Percentiles rank a stretch among this genome's conserved stretches.
Evolutionary conservation across 192 early-diverging fungal species (phyloP).

Genomic region (Coemansia sp.): DNA sequence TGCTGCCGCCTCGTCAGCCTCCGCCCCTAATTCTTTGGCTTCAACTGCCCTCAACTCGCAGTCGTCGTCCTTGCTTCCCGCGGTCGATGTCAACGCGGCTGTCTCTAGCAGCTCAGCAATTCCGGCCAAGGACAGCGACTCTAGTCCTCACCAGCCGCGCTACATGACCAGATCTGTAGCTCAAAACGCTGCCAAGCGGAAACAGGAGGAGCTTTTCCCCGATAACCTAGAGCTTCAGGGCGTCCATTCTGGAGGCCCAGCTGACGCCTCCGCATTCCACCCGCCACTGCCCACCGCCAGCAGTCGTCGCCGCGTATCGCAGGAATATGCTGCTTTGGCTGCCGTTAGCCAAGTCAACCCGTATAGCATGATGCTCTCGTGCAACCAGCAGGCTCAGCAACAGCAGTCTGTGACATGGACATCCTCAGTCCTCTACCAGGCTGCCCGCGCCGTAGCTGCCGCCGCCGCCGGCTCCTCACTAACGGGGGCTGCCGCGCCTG

Average conservation of each 20-base stretch:
- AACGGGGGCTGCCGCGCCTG: not conserved
- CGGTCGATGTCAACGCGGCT: too few species aligned
- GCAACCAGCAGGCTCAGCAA: conserved; percentile 13
- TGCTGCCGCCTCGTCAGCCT: conserved; percentile 17
- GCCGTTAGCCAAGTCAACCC: conserved; percentile 13
- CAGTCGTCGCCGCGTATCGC: not conserved
- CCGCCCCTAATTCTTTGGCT: conserved; percentile 15
- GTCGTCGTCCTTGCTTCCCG: not conserved
- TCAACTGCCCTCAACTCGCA: not conserved
- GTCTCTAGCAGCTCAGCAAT: too few species aligned
- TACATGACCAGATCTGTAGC: conserved; percentile 49
- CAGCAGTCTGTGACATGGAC: conserved; percentile 24
- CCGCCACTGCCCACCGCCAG: not conserved
- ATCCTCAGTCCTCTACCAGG: conserved; percentile 38
- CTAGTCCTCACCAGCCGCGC: conserved; percentile 23
- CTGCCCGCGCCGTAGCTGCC: conserved; percentile 41
- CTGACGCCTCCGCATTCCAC: not conserved
- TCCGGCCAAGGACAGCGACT: not conserved
- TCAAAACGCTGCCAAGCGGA: conserved; percentile 38
- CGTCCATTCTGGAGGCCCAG: not conserved
- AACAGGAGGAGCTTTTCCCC: conserved; percentile 24
- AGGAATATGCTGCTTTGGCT: conserved; percentile 1
- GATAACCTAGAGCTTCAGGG: not conserved
- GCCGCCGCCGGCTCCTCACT: conserved; percentile 9
- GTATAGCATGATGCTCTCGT: conserved; percentile 21